These are phyloP conservation scores for Phaseolus coccineus DNA, from an alignment of 331 rosid genomes.

Conservation along the genomic window DNA sequence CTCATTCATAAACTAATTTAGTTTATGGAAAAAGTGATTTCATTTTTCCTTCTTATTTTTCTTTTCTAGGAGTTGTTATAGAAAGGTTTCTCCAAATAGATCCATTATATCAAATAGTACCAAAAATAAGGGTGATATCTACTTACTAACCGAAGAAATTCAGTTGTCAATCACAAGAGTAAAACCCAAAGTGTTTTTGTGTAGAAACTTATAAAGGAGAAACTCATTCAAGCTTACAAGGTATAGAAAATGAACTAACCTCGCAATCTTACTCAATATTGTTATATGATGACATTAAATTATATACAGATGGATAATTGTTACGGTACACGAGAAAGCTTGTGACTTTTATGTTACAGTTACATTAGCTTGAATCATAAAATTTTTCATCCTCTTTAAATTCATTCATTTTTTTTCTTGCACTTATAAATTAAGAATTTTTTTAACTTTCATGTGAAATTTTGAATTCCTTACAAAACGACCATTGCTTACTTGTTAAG, in stretches of 20 bases:
- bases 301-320: not conserved
- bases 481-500: too few relatives aligned
- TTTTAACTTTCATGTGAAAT: not conserved
- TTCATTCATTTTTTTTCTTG: not conserved
- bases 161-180: not conserved
- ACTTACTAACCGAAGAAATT: slow-evolving; percentile 4
- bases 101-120: not conserved
- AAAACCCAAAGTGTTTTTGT: slow-evolving; percentile 10
- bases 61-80: too few relatives aligned
- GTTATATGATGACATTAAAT: not conserved
- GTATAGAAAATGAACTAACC: not conserved
- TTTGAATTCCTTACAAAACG: not conserved
- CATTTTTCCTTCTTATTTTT: too few relatives aligned
- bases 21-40: too few relatives aligned
- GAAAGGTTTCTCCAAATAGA: too few relatives aligned
- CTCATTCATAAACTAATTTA: too few relatives aligned
- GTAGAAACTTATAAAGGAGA: not conserved
- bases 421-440: not conserved
- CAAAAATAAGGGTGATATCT: not conserved
- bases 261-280: not conserved
- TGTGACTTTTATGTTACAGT: not conserved
- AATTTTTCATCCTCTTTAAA: not conserved
- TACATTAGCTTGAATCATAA: not conserved
- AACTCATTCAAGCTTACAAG: not conserved
- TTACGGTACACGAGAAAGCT: not conserved